Percentiles rank a stretch among this genome's conserved stretches.
phyloP scores from a whole-genome alignment of 208 protist species.

The Crithidia expoeki region DNA sequence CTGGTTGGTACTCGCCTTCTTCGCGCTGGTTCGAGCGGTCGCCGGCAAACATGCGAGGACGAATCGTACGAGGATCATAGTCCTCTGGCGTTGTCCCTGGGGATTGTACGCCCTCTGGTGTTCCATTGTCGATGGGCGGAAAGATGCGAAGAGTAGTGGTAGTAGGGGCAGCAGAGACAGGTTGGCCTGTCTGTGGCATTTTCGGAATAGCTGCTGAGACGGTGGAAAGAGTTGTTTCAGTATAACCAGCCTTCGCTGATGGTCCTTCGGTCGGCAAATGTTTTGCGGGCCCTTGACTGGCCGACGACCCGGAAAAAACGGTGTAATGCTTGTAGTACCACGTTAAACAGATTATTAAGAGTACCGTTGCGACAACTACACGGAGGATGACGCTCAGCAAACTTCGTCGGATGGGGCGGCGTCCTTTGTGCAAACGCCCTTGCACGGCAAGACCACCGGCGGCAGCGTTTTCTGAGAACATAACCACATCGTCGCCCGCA shows the following conservation, averaged over 20 bases:
- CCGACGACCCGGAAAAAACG: too few relatives aligned
- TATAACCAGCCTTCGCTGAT: too few relatives aligned
- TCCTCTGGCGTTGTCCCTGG: background rate
- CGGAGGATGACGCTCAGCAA: background rate
- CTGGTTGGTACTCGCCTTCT: background rate
- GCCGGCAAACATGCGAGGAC: background rate
- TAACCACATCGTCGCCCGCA: too few relatives aligned
- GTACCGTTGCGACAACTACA: background rate
- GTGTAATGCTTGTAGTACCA: too few relatives aligned
- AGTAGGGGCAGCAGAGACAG: too few relatives aligned
- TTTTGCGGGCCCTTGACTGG: too few relatives aligned
- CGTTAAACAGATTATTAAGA: background rate
- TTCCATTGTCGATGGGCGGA: background rate
- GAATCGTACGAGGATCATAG: background rate
- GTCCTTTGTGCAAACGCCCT: slow-evolving; percentile 1
- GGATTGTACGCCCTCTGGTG: background rate
- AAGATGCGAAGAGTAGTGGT: too few relatives aligned
- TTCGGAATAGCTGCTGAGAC: too few relatives aligned
- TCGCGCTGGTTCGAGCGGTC: background rate
- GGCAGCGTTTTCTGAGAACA: too few relatives aligned
- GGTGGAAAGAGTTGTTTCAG: too few relatives aligned
- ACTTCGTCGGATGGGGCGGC: background rate
- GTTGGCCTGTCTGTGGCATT: too few relatives aligned
- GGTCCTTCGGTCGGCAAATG: too few relatives aligned
- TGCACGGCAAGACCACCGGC: slow-evolving; percentile 5